Evolutionary conservation across 2,329 filamentous ascomycete species (phyloP).

Genomic region (Elsinoe arachidis): DNA sequence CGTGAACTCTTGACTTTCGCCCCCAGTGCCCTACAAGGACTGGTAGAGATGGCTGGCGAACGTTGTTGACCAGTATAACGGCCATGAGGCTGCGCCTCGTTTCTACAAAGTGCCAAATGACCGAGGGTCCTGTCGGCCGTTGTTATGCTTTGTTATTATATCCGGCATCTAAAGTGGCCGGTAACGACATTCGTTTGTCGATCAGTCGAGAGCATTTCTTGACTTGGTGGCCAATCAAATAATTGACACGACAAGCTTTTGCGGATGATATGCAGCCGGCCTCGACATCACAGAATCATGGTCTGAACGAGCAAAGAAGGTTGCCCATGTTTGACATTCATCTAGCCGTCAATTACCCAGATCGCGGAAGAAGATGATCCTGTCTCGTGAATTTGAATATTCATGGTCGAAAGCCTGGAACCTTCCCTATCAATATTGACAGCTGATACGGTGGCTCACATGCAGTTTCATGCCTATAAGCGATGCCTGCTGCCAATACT

Average conservation of each 20-base stretch:
- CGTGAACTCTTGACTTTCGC: not conserved
- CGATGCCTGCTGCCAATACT: not conserved
- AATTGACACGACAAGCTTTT: conserved; percentile 5
- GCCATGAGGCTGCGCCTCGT: not conserved
- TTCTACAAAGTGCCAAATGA: not conserved
- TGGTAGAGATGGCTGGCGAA: conserved; percentile 3
- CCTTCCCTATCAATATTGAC: not conserved
- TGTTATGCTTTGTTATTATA: not conserved
- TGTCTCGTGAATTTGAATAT: not conserved
- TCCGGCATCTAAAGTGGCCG: not conserved
- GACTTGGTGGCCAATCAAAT: conserved; percentile 7
- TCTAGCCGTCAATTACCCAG: not conserved
- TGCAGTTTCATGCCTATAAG: conserved; percentile 1
- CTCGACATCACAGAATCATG: not conserved
- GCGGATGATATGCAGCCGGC: conserved; percentile 12
- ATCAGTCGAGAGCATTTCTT: conserved; percentile 3
- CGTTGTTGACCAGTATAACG: not conserved
- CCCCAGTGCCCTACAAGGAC: conserved; percentile 1
- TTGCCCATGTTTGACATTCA: not conserved
- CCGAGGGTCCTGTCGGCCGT: not conserved
- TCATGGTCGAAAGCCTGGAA: not conserved
- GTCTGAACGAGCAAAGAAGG: not conserved
- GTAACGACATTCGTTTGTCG: conserved; percentile 5
- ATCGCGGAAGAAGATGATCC: not conserved
- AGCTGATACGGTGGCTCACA: not conserved